Evolutionary conservation across 169 alveolate species (phyloP).

Genomic region (Neospora caninum): DNA sequence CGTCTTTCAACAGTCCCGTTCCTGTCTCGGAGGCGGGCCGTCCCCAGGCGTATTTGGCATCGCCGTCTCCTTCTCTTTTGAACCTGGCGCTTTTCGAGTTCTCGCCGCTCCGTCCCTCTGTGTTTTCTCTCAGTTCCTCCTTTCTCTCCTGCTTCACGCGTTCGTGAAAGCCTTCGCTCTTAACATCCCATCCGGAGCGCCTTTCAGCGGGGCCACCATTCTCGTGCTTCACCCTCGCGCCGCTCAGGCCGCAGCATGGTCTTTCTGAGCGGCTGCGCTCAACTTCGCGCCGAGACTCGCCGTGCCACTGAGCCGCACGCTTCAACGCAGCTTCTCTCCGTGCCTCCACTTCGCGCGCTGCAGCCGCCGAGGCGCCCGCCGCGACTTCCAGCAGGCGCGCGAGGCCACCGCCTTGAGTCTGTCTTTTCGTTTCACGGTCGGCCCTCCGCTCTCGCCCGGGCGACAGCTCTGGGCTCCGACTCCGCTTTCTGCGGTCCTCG

Average conservation of each 20-base stretch:
- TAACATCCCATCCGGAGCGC: no score
- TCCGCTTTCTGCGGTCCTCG: no score
- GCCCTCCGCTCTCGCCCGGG: neutral
- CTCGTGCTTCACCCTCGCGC: neutral
- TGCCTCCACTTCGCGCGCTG: neutral
- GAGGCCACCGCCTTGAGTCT: neutral
- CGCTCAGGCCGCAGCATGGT: neutral
- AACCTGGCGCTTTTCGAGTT: no score
- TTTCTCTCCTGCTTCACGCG: neutral
- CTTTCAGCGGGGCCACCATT: no score
- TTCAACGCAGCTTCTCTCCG: neutral
- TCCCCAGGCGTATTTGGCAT: neutral
- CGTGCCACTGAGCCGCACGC: neutral
- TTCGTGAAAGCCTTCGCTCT: neutral
- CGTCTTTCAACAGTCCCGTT: neutral
- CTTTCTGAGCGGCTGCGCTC: neutral
- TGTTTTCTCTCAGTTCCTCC: neutral
- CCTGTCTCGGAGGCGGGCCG: neutral
- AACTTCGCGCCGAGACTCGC: no score
- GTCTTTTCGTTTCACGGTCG: neutral
- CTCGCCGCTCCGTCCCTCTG: neutral
- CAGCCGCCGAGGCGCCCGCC: neutral
- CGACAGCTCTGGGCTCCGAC: no score
- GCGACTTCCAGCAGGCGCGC: slow-evolving; percentile 2
- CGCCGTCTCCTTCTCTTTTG: neutral